A percentile compares a stretch with the other conserved stretches of the same genome.
Conservation (phyloP, 345 rosid genomes). For the Cardamine resedifolia region DNA sequence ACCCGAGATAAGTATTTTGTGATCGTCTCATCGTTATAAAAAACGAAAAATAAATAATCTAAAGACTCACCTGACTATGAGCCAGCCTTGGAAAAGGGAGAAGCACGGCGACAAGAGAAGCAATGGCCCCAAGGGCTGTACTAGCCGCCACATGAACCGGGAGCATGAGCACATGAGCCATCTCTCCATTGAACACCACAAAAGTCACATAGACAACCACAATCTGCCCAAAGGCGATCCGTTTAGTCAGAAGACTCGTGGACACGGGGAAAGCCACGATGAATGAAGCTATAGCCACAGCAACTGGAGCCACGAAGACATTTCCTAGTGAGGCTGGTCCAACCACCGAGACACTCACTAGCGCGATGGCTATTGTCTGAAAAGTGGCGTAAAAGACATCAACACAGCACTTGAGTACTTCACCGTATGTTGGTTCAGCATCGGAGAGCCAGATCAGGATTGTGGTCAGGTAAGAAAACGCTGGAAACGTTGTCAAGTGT, state of each 20-base stretch:
- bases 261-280: constrained; percentile 73
- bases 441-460: constrained; percentile 63
- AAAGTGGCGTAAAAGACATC: constrained; percentile 51
- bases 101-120: constrained; percentile 65
- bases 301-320: constrained; percentile 49
- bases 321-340: constrained; percentile 49
- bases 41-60: not conserved
- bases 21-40: not conserved
- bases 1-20: constrained; percentile 4
- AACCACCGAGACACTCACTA: constrained; percentile 44
- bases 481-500: constrained; percentile 48
- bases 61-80: constrained; percentile 51
- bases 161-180: constrained; percentile 43
- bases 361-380: constrained; percentile 45
- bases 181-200: constrained; percentile 46
- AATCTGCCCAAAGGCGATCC: constrained; percentile 80
- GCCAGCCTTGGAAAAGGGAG: constrained; percentile 75
- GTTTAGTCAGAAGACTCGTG: constrained; percentile 58
- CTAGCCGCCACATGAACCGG: constrained; percentile 68
- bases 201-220: constrained; percentile 64
- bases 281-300: constrained; percentile 55
- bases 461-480: constrained; percentile 70
- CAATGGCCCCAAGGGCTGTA: constrained; percentile 68
- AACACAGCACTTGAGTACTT: constrained; percentile 54
- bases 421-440: constrained; percentile 72